These are phyloP conservation scores for Nicotiana sylvestris DNA, from an alignment of 257 asterid genomes.

Conservation along the genomic window DNA sequence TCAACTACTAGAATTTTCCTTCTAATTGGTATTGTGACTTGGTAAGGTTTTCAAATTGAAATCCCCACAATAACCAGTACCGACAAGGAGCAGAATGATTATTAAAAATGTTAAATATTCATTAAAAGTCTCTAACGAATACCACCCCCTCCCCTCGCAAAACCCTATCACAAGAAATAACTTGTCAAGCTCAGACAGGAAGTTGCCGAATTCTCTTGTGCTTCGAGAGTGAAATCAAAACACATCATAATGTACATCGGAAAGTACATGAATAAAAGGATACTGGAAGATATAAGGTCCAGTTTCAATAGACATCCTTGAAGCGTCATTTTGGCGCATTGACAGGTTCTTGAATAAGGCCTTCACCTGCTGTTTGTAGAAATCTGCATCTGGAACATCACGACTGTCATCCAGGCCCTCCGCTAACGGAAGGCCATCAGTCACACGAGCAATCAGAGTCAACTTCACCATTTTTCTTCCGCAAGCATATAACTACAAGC, in stretches of 20 bases:
- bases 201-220: background rate
- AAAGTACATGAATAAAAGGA: slow-evolving; percentile 37
- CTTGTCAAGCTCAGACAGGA: background rate
- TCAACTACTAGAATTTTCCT: background rate
- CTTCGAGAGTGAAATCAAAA: background rate
- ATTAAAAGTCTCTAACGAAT: background rate
- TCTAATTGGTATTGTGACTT: background rate
- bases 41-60: background rate
- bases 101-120: background rate
- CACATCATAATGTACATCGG: background rate
- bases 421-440: slow-evolving; percentile 88
- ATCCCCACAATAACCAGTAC: background rate
- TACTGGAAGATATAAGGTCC: slow-evolving; percentile 93
- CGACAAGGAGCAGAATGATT: background rate
- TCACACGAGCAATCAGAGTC: slow-evolving; percentile 95
- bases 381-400: slow-evolving; percentile 77
- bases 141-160: background rate
- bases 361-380: slow-evolving; percentile 87
- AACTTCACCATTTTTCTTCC: slow-evolving; percentile 73
- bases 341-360: slow-evolving; percentile 83
- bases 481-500: slow-evolving; percentile 14
- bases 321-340: slow-evolving; percentile 76
- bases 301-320: slow-evolving; percentile 94
- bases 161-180: background rate
- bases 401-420: slow-evolving; percentile 98